These are phyloP conservation scores for Colletotrichum kahawae DNA, from an alignment of 2,329 filamentous ascomycete genomes.

Conservation along the genomic window DNA sequence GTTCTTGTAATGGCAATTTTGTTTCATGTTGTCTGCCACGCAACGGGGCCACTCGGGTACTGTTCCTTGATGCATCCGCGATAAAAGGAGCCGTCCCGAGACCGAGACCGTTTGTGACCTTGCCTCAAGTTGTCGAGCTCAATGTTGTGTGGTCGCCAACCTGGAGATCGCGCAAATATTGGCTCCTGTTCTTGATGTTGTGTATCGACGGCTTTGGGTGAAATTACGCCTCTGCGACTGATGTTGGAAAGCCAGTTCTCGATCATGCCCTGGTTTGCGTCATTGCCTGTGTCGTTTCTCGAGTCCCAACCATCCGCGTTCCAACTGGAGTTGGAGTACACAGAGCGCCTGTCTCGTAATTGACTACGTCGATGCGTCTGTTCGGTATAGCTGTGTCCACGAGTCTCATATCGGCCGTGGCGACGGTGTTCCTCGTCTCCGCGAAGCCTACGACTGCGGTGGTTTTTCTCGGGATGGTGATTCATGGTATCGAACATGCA, in stretches of 20 bases:
- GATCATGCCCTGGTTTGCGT: not conserved
- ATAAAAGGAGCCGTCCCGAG: constrained; percentile 24
- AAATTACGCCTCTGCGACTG: not conserved
- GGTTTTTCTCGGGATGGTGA: not conserved
- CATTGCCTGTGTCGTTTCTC: not conserved
- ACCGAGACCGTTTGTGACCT: not conserved
- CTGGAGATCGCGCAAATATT: not conserved
- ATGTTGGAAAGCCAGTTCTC: constrained; percentile 10
- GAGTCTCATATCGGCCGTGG: not conserved
- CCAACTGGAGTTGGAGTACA: not conserved
- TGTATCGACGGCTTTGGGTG: not conserved
- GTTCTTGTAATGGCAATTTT: not conserved
- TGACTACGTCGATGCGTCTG: not conserved
- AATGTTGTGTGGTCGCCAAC: constrained; percentile 1
- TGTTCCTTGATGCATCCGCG: not conserved
- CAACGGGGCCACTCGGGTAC: not conserved
- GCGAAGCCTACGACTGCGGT: not conserved
- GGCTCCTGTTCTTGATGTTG: not conserved
- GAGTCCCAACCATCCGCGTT: not conserved
- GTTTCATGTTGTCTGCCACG: not conserved
- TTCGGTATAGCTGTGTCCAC: not conserved
- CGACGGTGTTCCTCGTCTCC: not conserved
- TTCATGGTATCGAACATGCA: not conserved
- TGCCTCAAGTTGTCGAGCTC: not conserved
- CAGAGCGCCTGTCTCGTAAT: not conserved